Evolutionary conservation across 305 asterid species (phyloP).

Genomic region (Withania somnifera): DNA sequence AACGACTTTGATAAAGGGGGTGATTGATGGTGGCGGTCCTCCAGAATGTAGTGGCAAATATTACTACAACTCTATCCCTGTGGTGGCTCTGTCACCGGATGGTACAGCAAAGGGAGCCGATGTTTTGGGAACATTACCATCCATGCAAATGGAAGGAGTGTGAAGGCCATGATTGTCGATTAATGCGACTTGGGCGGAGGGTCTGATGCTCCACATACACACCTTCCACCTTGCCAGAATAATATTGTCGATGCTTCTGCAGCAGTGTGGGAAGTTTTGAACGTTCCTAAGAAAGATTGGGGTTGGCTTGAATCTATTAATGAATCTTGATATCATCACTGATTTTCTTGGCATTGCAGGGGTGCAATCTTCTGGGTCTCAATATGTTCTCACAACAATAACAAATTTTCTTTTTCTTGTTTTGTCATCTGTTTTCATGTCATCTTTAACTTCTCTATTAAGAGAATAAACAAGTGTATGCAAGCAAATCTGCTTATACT

Average conservation of each 20-base stretch:
- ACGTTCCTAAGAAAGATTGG: conserved; percentile 5
- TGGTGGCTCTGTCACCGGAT: conserved; percentile 23
- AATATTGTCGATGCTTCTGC: conserved; percentile 19
- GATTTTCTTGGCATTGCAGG: not conserved
- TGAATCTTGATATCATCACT: not conserved
- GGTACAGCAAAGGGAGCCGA: conserved; percentile 12
- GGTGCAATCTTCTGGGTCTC: too few species aligned
- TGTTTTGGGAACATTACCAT: conserved; percentile 13
- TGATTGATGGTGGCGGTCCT: conserved; percentile 17
- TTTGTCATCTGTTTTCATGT: not conserved
- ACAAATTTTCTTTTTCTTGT: not conserved
- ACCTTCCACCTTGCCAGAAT: conserved; percentile 19
- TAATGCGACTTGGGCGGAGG: conserved; percentile 22
- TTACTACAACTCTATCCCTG: conserved; percentile 15
- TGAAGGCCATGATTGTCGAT: conserved; percentile 19
- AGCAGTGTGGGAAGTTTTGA: conserved; percentile 21
- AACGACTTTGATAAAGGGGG: conserved; percentile 20
- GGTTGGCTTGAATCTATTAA: conserved; percentile 11
- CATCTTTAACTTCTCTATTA: not conserved
- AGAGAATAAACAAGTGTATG: not conserved
- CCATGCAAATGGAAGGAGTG: conserved; percentile 16
- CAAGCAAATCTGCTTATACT: not conserved
- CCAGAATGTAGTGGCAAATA: conserved; percentile 14
- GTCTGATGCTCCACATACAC: conserved; percentile 15
- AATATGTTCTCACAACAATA: not conserved